A percentile compares a stretch with the other conserved stretches of the same genome.
These are phyloP conservation scores for Cutaneotrichosporon spelunceum DNA, from an alignment of 1,284 basidiomycete genomes.

Conservation along the genomic window DNA sequence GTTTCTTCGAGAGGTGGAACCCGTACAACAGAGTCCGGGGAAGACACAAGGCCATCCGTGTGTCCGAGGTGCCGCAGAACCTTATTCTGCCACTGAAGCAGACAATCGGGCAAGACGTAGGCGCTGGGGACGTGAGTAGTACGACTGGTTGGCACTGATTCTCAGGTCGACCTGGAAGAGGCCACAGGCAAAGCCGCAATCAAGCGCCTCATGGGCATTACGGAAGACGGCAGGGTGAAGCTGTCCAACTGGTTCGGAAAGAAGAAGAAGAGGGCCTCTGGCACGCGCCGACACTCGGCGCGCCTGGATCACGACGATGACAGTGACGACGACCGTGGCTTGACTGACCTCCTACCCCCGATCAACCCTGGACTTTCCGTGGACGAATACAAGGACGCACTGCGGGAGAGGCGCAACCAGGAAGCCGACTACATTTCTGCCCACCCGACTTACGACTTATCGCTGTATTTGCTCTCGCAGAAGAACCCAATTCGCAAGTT, in stretches of 20 bases:
- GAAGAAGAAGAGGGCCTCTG: background rate
- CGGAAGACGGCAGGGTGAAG: conserved; percentile 21
- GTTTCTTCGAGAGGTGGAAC: conserved; percentile 76
- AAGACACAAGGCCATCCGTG: conserved; percentile 68
- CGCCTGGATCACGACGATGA: conserved; percentile 23
- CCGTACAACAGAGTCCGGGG: conserved; percentile 80
- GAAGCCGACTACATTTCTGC: conserved; percentile 83
- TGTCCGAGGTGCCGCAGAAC: conserved; percentile 67
- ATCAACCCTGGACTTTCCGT: conserved; percentile 33
- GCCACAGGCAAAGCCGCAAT: conserved; percentile 28
- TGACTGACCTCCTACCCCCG: conserved; percentile 45
- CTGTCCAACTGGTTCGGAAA: background rate
- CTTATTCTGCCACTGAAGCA: conserved; percentile 74
- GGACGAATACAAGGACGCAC: conserved; percentile 56
- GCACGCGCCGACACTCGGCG: background rate
- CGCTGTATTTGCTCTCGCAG: conserved; percentile 87
- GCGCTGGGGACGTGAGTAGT: conserved; percentile 13
- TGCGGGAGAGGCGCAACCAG: conserved; percentile 71
- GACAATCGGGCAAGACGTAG: conserved; percentile 64
- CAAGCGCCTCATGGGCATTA: conserved; percentile 34
- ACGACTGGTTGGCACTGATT: background rate
- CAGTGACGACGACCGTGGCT: conserved; percentile 39
- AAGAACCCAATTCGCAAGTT: conserved; percentile 68
- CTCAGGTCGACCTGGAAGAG: conserved; percentile 2
- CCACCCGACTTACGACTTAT: conserved; percentile 86